Base-by-base conservation (phyloP, 2,329 filamentous ascomycete species). In the Helicocarpus griseus region DNA sequence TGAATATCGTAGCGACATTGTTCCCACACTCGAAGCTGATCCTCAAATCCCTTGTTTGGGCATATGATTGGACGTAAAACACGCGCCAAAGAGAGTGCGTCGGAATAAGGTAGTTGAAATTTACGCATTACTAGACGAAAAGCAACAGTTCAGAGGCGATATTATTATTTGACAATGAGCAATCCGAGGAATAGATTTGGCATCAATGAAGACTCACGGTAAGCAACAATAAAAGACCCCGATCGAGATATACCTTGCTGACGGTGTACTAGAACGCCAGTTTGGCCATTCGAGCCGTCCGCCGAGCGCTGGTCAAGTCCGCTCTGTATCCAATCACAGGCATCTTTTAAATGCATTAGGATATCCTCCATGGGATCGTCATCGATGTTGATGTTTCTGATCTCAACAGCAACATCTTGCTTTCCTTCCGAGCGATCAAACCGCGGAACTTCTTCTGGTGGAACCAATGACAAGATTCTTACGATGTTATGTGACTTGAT, bases 181-280 rank as follows among this genome's bases (percentile, higher is more conserved):
- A n/a, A n/a, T n/a, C n/a, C n/a, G n/a, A n/a, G n/a, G n/a, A n/a
- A n/a, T n/a, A n/a, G n/a, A n/a, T n/a, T n/a, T n/a, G 31, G 36
- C n/a, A 28, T 6, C 40, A 28, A 35, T n/a, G 9, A 19, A 33
- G 17, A 57, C 58, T 53, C 50, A 61, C 60, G 48, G 40, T 57
- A 61, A 43, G 53, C 60, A 22, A 60, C 49, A 28, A 60, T 46
- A 21, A 61, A 50, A 17, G 56, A 52, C 5, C 55, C 56, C 11
- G 55, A 59, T 6, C 58, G 57, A 21, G 58, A 60, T 26, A 61
- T 57, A 4, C 58, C 60, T 44, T 61, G 58, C 38, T 51, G 53
- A 40, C 58, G 61, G 54, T 60, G 60, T 17, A 60, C 55, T 14
- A 61, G 40, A 8, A 61, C 53, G 3, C 51, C 57, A 11, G 24